Conservation (phyloP, 2,329 filamentous ascomycete genomes). For the Phialocephala subalpina region DNA sequence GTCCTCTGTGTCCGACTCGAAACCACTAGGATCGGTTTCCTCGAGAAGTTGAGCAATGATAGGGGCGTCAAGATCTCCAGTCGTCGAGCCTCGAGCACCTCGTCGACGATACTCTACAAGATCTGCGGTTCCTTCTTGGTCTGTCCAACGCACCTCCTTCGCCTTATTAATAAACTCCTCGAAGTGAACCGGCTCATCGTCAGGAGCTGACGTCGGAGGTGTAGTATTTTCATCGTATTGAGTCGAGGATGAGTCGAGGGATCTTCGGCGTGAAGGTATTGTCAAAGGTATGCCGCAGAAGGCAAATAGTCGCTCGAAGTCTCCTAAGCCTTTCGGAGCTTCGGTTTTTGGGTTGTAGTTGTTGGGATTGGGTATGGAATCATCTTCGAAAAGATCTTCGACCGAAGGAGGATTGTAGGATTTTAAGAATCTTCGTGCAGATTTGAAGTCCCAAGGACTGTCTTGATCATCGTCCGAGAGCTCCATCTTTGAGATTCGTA, state of each 20-base stretch:
- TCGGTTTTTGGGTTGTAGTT: constrained; percentile 28
- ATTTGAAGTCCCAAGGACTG: constrained; percentile 3
- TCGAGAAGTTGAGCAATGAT: not conserved
- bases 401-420: not conserved
- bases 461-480: constrained; percentile 8
- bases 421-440: not conserved
- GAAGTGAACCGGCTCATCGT: constrained; percentile 15
- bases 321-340: constrained; percentile 30
- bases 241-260: constrained; percentile 25
- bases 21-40: constrained; percentile 29
- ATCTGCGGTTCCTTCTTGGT: constrained; percentile 23
- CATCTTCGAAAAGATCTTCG: not conserved
- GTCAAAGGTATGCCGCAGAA: constrained; percentile 31
- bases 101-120: constrained; percentile 19
- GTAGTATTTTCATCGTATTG: constrained; percentile 25
- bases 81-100: constrained; percentile 2
- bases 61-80: constrained; percentile 10
- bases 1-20: constrained; percentile 47
- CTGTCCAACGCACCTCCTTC: constrained; percentile 37
- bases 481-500: not conserved
- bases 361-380: constrained; percentile 15
- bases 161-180: constrained; percentile 21
- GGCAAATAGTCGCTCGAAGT: constrained; percentile 34
- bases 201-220: constrained; percentile 25
- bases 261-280: constrained; percentile 18